Base-by-base conservation (phyloP, 2,329 filamentous ascomycete species). In the Intubia oerlemansii region DNA sequence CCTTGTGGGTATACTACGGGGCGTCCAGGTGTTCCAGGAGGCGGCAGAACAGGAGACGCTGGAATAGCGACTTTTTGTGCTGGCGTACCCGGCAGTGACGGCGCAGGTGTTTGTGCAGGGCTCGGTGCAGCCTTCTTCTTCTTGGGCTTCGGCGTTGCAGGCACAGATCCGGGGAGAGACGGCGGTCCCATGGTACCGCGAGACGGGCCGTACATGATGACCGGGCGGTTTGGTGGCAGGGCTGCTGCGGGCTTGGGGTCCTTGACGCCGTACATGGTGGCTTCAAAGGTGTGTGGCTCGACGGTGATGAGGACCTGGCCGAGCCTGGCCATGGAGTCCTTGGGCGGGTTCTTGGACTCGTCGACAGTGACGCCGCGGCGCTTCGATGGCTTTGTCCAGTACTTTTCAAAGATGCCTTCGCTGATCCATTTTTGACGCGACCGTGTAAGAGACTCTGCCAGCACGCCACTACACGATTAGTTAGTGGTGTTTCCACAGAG, bases 221-320 rank as follows among this genome's bases (percentile, higher is more conserved):
- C 57, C 4, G 69, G 69, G 24, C 68, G 60, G 34, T 52, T 48
- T 7, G 43, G 38, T 32, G 43, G 50, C 34, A 48, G 51, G 15
- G 52, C 48, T 21, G 53, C 48, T 28, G 53, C 47, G 7, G 53
- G 56, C 37, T 65, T 67, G 7, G 62, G 56, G 30, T 76, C 71
- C 42, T 77, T 76, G 33, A 81, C 68, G 13, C 65, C 62, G 43
- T 62, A 82, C 55, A 82, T 66, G 26, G 65, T 73, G 11, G 76
- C 77, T 38, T 82, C 75, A 39, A 88, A 67, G 24, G 77, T 65
- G 44, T 88, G 77, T 25, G 80, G 80, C 46, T 84, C 79, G 34
- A 84, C 68, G 14, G 68, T 74, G 36, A 90, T 68, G 19, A 70
- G 70, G 36, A 78, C 70, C 39, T 64, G 65, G 39, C 80, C 79